Base-by-base conservation (phyloP, 495 filamentous ascomycete species). In the Hyaloscypha finlandica region DNA sequence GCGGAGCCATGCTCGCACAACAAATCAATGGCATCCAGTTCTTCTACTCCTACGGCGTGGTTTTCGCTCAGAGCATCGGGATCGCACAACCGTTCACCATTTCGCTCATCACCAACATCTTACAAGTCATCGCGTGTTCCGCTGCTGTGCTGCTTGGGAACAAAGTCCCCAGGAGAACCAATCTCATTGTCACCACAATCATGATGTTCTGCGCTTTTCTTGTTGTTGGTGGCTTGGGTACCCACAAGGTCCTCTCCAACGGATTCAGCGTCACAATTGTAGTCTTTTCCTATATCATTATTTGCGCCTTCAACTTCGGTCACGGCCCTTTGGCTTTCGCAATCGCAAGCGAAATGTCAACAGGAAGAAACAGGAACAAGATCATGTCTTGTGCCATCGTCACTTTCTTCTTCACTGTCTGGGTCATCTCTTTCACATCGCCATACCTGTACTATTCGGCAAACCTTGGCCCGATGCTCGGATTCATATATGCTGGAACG, bases 21-120 rank as follows among this genome's bases (percentile, higher is more conserved):
- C 78, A 80, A 61, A 77, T 80, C 66, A 74, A 71, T 65, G 77
- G 78, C 29, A 80, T 79, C 56, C 70, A 71, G n/a, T 80, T 77
- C 64, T 79, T 70, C 62, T 79, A 79, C 65, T 70, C 68, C 35
- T 80, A 77, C 56, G 78, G 78, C 20, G 74, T 77, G 0, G 73
- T 80, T 30, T 79, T 80, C 54, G 75, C 76, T 12, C 69, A 79
- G 67, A 63, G 72, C 19, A 73, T 80, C 37, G 78, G 78, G 29
- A 65, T 77, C 22, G 67, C 67, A 0, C 66, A 78, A 19, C 73
- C 78, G 9, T 80, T 80, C 67, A 76, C 72, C 58, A 77, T 80
- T 54, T 71, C 68, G 30, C 63, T 71, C 2, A 77, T 78, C 55
- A 77, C 73, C 45, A 73, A 74, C 64, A 67, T 80, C 30, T 59